Evolutionary conservation across 2,329 filamentous ascomycete species (phyloP), one percentile per base, ranked within the genome.

Genomic region (Fusarium newnesense): DNA sequence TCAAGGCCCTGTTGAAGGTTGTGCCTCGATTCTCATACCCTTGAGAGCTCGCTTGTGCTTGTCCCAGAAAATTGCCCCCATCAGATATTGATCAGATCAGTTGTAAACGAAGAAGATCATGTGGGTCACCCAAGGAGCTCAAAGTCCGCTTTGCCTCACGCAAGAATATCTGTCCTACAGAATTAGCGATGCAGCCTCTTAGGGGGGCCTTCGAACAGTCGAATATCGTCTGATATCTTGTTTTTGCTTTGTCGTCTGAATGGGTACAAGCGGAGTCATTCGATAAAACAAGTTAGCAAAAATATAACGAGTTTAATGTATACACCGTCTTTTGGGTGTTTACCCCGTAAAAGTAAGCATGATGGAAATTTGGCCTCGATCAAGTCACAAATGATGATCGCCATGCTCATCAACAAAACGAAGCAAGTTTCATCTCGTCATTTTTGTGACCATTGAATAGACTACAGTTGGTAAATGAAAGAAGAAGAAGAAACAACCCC

Each of bases 271-370:
- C 34, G 37, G 37, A 30, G 37, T 24, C 30, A 9, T 44, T 60
- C 16, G 13, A 50, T 24, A 18, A 40, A 60, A 11, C 28, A 11
- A 56, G 58, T 42, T 42, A 28, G 36, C 21, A 26, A 34, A 57
- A 12, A 18, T 19, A 21, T 30, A 46, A 39, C 24, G 37, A 60
- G 28, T 54, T 36, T 28, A 11, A 37, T n/a, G 34, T 40, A 61
- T 59, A 75, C 73, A 76, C 73, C 75, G 75, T 76, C 61, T 70
- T 70, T 65, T 65, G 32, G 34, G 34, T 57, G 52, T 50, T 59
- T 26, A 28, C 46, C 9, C 36, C 19, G 34, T 52, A 24, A n/a
- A 52, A 54, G 56, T 60, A 42, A 67, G 28, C 40, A 44, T 21
- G 37, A 44, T 53, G n/a, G 16, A 21, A 50, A 26, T 40, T 68